Evolutionary conservation across 192 early-diverging fungal species (phyloP).

Genomic region (Backusella australiensis): DNA sequence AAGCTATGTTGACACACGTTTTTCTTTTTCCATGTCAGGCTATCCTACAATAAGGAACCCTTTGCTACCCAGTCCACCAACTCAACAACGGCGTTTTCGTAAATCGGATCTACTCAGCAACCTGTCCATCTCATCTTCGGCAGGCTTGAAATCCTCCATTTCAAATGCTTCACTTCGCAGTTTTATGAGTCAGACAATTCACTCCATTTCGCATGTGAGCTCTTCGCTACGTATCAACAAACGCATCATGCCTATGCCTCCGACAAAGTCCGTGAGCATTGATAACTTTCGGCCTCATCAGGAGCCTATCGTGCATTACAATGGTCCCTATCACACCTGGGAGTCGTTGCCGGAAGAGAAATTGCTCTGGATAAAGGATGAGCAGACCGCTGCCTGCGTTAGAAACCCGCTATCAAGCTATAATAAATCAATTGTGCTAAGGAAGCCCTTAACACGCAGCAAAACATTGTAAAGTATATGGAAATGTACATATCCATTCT

Average conservation of each 20-base stretch:
- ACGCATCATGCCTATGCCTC: conserved; percentile 12
- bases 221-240: neutral
- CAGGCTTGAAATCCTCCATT: conserved; percentile 8
- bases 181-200: conserved; percentile 19
- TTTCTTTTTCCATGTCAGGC: conserved; percentile 7
- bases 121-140: neutral
- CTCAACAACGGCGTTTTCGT: conserved; percentile 1
- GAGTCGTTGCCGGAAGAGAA: conserved; percentile 22
- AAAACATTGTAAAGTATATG: conserved; percentile 7
- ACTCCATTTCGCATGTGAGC: conserved; percentile 8
- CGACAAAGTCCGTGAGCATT: neutral
- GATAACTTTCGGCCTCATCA: neutral
- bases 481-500: neutral
- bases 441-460: conserved; percentile 12
- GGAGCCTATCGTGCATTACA: conserved; percentile 24
- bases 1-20: neutral
- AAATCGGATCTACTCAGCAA: conserved; percentile 8
- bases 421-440: conserved; percentile 4
- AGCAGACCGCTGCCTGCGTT: conserved; percentile 5
- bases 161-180: conserved; percentile 4
- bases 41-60: conserved; percentile 19
- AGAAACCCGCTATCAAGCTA: conserved; percentile 7
- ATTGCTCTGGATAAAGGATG: conserved; percentile 22
- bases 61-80: conserved; percentile 15
- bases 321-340: conserved; percentile 20